Conservation (phyloP, 805 yeast species). For the Saccharomycopsis fibuligera region DNA sequence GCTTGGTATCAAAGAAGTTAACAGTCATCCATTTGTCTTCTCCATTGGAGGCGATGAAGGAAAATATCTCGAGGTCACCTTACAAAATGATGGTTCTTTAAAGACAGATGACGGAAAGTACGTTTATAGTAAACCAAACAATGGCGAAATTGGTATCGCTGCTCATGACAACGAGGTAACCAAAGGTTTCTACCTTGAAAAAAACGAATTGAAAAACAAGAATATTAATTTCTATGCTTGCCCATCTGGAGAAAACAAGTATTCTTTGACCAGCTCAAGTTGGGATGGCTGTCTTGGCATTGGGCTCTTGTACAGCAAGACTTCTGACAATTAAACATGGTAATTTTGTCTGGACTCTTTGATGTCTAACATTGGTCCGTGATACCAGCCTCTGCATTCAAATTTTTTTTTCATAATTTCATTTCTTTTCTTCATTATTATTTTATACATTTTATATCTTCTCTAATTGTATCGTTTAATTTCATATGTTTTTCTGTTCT, state of each 20-base stretch:
- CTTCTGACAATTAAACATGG: too few species aligned
- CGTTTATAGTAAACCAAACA: neutral
- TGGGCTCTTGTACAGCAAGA: too few species aligned
- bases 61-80: neutral
- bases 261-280: constrained; percentile 1
- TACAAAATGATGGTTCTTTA: neutral
- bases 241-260: constrained; percentile 3
- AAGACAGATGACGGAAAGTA: neutral
- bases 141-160: constrained; percentile 1
- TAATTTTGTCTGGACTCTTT: too few species aligned
- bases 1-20: neutral
- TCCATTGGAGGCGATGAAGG: constrained; percentile 2
- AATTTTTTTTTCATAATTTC: too few species aligned
- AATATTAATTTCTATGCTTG: neutral
- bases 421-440: too few species aligned
- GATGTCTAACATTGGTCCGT: too few species aligned
- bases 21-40: neutral
- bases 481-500: too few species aligned
- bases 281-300: too few species aligned
- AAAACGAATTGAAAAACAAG: neutral
- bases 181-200: neutral
- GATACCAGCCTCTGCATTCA: too few species aligned
- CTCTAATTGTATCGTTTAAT: too few species aligned
- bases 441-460: too few species aligned
- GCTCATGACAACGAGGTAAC: neutral